Base-by-base conservation (phyloP, 2,329 filamentous ascomycete species). In the Aspergillus sp. region DNA sequence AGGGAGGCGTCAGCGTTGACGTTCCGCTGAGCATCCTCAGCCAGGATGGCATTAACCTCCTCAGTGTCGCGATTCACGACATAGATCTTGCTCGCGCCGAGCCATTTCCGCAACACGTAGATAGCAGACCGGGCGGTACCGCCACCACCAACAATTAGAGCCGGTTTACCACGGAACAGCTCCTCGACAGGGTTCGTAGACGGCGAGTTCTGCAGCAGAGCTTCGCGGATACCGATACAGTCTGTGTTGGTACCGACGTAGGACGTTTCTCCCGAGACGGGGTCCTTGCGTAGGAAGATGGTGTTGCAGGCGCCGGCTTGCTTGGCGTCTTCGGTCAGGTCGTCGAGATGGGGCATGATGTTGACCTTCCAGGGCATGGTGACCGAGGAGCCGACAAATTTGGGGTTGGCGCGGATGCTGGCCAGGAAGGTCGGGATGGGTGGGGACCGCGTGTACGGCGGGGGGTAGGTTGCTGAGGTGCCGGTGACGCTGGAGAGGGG, bases 291-390 rank as follows among this genome's bases (percentile, higher is more conserved):
- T 51, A 90, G 73, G 78, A 89, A 93, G 55, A 94, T 83, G 0
- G 90, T 95, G 80, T 95, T 94, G 75, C 89, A 88, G 54, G 90
- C 90, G 52, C 90, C 90, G 22, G 92, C 88, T 39, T 88, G 86
- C 53, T 84, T 82, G 65, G 86, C 90, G 75, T 92, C 89, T 22
- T 86, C 83, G 6, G 90, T 92, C 42, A 93, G 79, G 56, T 87
- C 85, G 69, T 94, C 90, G 9, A 94, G 82, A 66, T 91, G 82
- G 0, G 85, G 81, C 60, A 93, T 85, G 71, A 94, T 91, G 67
- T 86, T 82, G 26, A 94, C 85, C 75, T 95, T 94, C 80, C 91
- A 87, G 0, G 91, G 91, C 90, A 94, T 95, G 20, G 90, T 94
- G 42, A 94, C 87, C 3, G 88, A 86, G 22, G 88, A 85, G 56